Percentiles rank a stretch among this genome's conserved stretches.
Conservation (phyloP, 1,284 basidiomycete genomes). For the Mycena sp. region DNA sequence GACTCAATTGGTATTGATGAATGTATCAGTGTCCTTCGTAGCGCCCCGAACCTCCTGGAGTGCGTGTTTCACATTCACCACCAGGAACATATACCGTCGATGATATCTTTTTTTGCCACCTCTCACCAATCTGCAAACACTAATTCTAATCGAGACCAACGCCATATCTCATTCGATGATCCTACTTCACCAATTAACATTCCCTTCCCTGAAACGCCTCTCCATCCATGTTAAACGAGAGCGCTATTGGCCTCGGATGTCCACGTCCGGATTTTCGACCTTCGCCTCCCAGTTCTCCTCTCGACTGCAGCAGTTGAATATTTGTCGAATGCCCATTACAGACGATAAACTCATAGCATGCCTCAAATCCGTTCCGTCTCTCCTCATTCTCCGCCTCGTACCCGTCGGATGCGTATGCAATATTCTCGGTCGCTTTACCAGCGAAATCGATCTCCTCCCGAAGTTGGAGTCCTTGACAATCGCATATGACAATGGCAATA, state of each 20-base stretch:
- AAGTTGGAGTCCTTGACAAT: not conserved
- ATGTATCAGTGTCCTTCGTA: slow-evolving; percentile 4
- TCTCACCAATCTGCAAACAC: slow-evolving; percentile 4
- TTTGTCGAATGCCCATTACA: no score
- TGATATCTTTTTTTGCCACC: slow-evolving; percentile 2
- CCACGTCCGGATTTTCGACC: not conserved
- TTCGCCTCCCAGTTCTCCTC: slow-evolving; percentile 6
- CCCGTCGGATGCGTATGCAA: not conserved
- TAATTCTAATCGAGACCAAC: not conserved
- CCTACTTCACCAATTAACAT: slow-evolving; percentile 1
- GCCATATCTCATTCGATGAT: not conserved
- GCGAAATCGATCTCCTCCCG: not conserved
- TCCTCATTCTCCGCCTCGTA: not conserved
- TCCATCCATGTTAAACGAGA: no score
- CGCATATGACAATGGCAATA: no score
- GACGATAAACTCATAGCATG: no score
- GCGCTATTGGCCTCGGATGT: not conserved
- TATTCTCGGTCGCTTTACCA: not conserved
- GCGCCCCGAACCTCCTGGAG: not conserved
- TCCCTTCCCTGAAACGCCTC: not conserved
- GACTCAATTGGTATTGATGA: slow-evolving; percentile 4
- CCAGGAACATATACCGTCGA: not conserved
- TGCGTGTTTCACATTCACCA: not conserved
- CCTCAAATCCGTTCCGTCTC: not conserved
- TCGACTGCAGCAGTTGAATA: no score